phyloP scores from a whole-genome alignment of 768 basidiomycete genomes.

The Galerina marginata region DNA sequence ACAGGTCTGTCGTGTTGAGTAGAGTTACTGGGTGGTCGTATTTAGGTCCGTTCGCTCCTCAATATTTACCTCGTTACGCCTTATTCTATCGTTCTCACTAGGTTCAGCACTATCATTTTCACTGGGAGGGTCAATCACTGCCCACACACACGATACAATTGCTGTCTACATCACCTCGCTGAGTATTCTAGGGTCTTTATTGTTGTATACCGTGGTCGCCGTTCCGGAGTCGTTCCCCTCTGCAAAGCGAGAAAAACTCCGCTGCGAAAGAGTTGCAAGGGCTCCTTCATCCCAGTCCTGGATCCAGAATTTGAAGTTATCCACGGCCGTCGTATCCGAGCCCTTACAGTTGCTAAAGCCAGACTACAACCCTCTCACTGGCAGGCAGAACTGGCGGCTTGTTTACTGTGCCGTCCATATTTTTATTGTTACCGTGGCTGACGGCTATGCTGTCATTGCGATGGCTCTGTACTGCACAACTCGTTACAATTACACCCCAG shows the following conservation, averaged over 20 bases:
- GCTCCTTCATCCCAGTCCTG: neutral
- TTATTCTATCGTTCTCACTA: neutral
- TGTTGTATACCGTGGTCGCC: conserved; percentile 1
- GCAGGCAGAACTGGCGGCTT: conserved; percentile 5
- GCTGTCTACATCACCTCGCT: conserved; percentile 1
- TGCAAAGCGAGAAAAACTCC: conserved; percentile 4
- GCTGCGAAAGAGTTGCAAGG: neutral
- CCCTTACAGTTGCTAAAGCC: conserved; percentile 10
- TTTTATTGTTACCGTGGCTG: conserved; percentile 8
- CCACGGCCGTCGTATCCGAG: neutral
- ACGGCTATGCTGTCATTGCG: conserved; percentile 3
- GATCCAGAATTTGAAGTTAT: neutral
- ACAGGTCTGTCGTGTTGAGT: conserved; percentile 11
- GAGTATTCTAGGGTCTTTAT: neutral
- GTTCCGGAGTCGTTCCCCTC: conserved; percentile 11
- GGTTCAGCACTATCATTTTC: conserved; percentile 8
- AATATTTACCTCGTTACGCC: neutral
- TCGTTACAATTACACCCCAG: conserved; percentile 8
- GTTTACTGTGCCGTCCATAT: conserved; percentile 12
- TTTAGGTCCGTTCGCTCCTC: neutral
- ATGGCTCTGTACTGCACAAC: conserved; percentile 10
- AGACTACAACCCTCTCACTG: neutral
- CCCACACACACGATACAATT: neutral
- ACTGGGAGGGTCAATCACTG: conserved; percentile 7
- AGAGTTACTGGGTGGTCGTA: conserved; percentile 8